Evolutionary conservation across 192 early-diverging fungal species (phyloP).

Genomic region (Entomortierella lignicola): DNA sequence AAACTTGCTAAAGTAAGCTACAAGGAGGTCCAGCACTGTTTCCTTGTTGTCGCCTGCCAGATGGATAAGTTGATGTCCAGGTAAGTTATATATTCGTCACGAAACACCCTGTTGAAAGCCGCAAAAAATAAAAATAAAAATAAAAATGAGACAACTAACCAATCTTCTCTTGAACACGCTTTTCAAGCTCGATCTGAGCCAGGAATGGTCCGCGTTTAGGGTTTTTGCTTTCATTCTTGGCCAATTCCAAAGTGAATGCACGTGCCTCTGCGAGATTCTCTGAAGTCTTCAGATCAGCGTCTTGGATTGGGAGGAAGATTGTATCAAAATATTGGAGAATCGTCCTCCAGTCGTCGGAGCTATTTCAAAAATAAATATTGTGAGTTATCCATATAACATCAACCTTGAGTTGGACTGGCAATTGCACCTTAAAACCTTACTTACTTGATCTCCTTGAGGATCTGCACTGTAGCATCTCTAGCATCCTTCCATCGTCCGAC

Average conservation of each 20-base stretch:
- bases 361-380: conserved; percentile 21
- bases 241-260: conserved; percentile 51
- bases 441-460: conserved; percentile 56
- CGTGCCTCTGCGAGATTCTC: conserved; percentile 55
- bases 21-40: conserved; percentile 52
- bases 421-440: conserved; percentile 5
- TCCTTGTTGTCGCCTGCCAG: conserved; percentile 23
- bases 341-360: conserved; percentile 81
- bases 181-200: conserved; percentile 72
- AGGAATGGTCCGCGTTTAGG: conserved; percentile 79
- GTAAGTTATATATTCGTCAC: too few species aligned
- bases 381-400: not conserved
- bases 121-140: not conserved
- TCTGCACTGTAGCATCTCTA: conserved; percentile 47
- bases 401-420: not conserved
- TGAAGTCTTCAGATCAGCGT: conserved; percentile 47
- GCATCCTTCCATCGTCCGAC: conserved; percentile 62
- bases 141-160: conserved; percentile 19
- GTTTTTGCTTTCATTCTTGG: conserved; percentile 52
- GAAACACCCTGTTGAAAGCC: too few species aligned
- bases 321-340: conserved; percentile 73
- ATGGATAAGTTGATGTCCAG: not conserved
- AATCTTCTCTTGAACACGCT: conserved; percentile 52
- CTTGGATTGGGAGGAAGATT: conserved; percentile 56
- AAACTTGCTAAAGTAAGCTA: conserved; percentile 71